Percentiles rank a stretch among this genome's conserved stretches.
Evolutionary conservation across 495 filamentous ascomycete species (phyloP).

Genomic region (Lepidopterella palustris): DNA sequence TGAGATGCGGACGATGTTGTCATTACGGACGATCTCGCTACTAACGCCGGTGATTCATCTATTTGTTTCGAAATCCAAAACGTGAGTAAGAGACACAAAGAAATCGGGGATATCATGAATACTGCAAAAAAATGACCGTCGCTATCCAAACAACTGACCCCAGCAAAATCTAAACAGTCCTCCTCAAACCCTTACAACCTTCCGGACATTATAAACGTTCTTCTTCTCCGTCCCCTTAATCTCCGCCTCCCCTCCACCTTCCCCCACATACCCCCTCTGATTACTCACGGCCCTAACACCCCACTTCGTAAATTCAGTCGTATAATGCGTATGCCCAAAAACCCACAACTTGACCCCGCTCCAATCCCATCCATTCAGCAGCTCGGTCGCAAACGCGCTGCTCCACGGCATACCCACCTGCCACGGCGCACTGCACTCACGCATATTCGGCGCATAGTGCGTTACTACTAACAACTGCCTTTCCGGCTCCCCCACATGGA

Average conservation of each 20-base stretch:
- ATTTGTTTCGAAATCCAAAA: no score
- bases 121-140: no score
- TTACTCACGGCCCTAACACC: constrained; percentile 46
- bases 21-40: no score
- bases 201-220: constrained; percentile 14
- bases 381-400: constrained; percentile 48
- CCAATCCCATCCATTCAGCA: constrained; percentile 32
- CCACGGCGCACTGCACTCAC: constrained; percentile 41
- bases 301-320: constrained; percentile 38
- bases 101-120: no score
- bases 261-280: constrained; percentile 46
- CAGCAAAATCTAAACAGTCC: no score
- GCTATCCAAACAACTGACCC: no score
- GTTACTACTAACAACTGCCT: constrained; percentile 46
- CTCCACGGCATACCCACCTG: constrained; percentile 40
- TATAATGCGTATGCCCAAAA: constrained; percentile 51
- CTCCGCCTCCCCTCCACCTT: constrained; percentile 3
- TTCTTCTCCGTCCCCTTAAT: constrained; percentile 6
- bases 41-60: no score
- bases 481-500: constrained; percentile 23
- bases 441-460: constrained; percentile 48
- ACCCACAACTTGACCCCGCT: constrained; percentile 42
- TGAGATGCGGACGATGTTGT: constrained; percentile 18
- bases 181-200: constrained; percentile 2
- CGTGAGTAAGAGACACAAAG: no score